Base-by-base conservation (phyloP, 768 basidiomycete species). In the Strobilomyces dryophilus region DNA sequence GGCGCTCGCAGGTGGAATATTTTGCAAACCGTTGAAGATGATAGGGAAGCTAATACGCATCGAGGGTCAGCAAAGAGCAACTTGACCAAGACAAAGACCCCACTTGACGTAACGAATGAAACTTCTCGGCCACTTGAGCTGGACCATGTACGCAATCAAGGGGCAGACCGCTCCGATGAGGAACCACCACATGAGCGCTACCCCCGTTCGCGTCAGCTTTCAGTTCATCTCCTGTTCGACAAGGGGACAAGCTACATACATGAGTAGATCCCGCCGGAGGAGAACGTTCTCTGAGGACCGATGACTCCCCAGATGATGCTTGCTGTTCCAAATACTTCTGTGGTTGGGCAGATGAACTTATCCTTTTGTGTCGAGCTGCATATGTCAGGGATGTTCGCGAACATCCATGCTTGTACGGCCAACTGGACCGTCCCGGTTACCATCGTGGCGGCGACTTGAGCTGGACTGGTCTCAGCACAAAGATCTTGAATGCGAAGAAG, bases 231-330 rank as follows among this genome's bases (percentile, higher is more conserved):
- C 5, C 17, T 18, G 17, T 21, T 24, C 21, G 10, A 49, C 5
- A 29, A n/a, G 4, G 15, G n/a, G 26, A 44, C 2, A 24, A 35
- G 27, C 10, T 2, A 61, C 64, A 45, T 43, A 71, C 74, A 74
- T 53, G 78, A 77, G 67, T 85, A 86, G 17, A 83, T 71, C 63
- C 81, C 79, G 12, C 86, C 87, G 17, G 71, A 44, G 2, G 81
- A 86, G 75, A 88, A 92, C 63, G 83, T 77, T n/a, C 81, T 76
- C 31, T 70, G 73, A 7, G 90, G 90, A 1, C 90, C 89, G 51
- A 93, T 87, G 55, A 89, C 86, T 55, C 91, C 87, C 84, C 84
- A 90, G 57, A 92, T 79, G 56, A 92, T 79, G 53, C 81, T 83
- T 20, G 89, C 89, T 3, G 87, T 88, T 35, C 86, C 87, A 66